Percentiles rank a stretch among this genome's conserved stretches.
Evolutionary conservation across 1,139 yeast species (phyloP).

Genomic region (Yamadazyma atmosphaerica): DNA sequence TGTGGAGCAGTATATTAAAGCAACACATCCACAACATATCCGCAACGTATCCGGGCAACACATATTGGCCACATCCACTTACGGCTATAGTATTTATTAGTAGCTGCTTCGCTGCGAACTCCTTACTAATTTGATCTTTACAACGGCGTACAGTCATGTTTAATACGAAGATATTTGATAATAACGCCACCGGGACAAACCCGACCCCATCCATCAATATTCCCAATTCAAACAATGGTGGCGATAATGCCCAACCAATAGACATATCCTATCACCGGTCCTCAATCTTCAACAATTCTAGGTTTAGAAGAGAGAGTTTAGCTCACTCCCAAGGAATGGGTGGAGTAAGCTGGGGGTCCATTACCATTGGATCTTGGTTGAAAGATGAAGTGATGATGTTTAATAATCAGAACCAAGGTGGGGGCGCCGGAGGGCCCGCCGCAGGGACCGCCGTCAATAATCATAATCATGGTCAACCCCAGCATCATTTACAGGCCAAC

Average conservation of each 20-base stretch:
- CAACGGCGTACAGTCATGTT: constrained; percentile 31
- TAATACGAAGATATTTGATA: constrained; percentile 35
- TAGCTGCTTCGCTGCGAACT: too few relatives aligned
- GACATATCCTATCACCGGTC: constrained; percentile 48
- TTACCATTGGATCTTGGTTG: constrained; percentile 93
- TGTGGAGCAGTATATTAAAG: too few relatives aligned
- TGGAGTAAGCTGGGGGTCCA: constrained; percentile 97
- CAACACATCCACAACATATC: too few relatives aligned
- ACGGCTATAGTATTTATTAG: too few relatives aligned
- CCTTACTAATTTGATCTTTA: too few relatives aligned
- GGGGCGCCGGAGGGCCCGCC: too few relatives aligned
- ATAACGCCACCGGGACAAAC: constrained; percentile 13
- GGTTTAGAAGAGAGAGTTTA: constrained; percentile 77
- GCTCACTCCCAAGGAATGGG: constrained; percentile 98
- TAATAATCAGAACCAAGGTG: constrained; percentile 17
- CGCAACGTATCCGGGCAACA: too few relatives aligned
- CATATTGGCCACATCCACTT: too few relatives aligned
- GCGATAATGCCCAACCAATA: constrained; percentile 42
- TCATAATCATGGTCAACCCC: constrained; percentile 20
- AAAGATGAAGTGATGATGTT: constrained; percentile 83
- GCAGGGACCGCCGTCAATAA: constrained; percentile 14
- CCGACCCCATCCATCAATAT: constrained; percentile 18
- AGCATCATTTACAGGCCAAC: constrained; percentile 14
- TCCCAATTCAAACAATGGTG: constrained; percentile 9
- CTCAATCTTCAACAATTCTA: constrained; percentile 37